Evolutionary conservation across 768 basidiomycete species (phyloP).

Genomic region (Collybiopsis luxurians): DNA sequence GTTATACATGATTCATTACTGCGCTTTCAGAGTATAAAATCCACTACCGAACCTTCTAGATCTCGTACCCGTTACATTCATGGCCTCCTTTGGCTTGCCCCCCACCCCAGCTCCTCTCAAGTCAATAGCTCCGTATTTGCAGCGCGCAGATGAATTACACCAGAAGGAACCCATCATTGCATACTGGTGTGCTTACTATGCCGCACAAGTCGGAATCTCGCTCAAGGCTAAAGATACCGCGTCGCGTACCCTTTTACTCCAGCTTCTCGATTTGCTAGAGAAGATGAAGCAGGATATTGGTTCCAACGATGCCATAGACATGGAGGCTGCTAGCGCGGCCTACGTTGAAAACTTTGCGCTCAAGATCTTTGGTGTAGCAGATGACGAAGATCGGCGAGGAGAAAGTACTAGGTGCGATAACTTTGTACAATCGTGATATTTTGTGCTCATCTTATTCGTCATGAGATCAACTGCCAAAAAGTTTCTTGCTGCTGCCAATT

Average conservation of each 20-base stretch:
- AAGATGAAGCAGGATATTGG: constrained; percentile 74
- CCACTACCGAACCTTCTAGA: too few species aligned
- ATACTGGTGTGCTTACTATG: constrained; percentile 97
- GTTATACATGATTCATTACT: too few species aligned
- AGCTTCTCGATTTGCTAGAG: constrained; percentile 78
- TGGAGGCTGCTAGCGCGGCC: constrained; percentile 79
- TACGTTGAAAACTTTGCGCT: constrained; percentile 96
- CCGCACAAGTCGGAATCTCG: constrained; percentile 82
- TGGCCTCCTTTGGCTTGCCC: constrained; percentile 47
- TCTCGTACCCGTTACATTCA: constrained; percentile 15
- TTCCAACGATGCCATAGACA: constrained; percentile 75
- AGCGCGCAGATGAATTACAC: constrained; percentile 86
- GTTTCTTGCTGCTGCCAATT: constrained; percentile 93
- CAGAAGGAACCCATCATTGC: constrained; percentile 82
- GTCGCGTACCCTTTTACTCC: constrained; percentile 67
- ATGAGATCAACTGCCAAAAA: constrained; percentile 86
- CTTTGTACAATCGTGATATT: neutral
- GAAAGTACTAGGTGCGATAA: constrained; percentile 64
- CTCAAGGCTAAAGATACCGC: constrained; percentile 63
- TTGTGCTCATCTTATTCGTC: constrained; percentile 8
- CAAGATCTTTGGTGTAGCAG: constrained; percentile 83
- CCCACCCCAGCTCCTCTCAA: constrained; percentile 60
- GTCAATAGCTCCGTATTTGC: constrained; percentile 73
- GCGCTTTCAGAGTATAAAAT: too few species aligned
- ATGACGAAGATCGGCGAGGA: constrained; percentile 86